These are phyloP conservation scores for Terana coerulea DNA, from an alignment of 768 basidiomycete genomes.

Conservation along the genomic window DNA sequence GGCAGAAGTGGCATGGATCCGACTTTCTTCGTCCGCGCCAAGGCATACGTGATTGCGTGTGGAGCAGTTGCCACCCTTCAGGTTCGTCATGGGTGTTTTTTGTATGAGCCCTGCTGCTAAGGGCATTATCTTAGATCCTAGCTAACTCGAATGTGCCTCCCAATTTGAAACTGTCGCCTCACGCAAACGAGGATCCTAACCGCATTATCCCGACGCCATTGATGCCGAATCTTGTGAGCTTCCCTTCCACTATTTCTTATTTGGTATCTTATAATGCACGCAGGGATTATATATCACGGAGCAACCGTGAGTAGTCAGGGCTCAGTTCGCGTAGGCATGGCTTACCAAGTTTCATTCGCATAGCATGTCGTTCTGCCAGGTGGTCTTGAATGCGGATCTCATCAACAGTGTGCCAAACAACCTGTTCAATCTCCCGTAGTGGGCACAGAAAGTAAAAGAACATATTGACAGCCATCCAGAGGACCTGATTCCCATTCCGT, in stretches of 20 bases:
- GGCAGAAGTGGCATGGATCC: background rate
- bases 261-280: background rate
- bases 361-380: conserved; percentile 21
- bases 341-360: no score
- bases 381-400: conserved; percentile 13
- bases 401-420: conserved; percentile 8
- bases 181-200: background rate
- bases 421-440: conserved; percentile 16
- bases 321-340: no score
- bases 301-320: conserved; percentile 17
- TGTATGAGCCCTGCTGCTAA: no score
- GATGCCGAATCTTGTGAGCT: conserved; percentile 15
- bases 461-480: conserved; percentile 16
- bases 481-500: conserved; percentile 25
- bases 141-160: conserved; percentile 14
- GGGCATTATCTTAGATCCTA: conserved; percentile 14
- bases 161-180: background rate
- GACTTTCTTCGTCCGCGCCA: conserved; percentile 8
- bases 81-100: no score
- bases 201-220: conserved; percentile 5
- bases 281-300: conserved; percentile 21
- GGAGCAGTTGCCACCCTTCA: conserved; percentile 19
- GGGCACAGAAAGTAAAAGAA: conserved; percentile 17
- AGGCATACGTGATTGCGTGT: conserved; percentile 17
- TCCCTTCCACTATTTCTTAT: background rate